Base-by-base conservation (phyloP, 1,284 basidiomycete genomes). In the Lignosus rhinocerotis region DNA sequence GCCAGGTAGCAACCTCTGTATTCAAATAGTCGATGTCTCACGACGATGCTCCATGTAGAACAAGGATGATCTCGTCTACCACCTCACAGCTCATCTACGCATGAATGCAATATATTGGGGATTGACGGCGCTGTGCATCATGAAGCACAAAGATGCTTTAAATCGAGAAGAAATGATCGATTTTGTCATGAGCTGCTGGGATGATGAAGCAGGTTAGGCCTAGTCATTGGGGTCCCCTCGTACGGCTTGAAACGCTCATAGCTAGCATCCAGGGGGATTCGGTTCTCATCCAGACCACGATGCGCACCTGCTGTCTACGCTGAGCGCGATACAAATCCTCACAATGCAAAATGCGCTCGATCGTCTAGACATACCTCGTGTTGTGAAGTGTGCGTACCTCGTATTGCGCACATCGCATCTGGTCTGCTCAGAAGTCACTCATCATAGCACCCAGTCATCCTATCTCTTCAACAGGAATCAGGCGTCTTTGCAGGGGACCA, bases 51-150 rank as follows among this genome's bases (percentile, higher is more conserved):
- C 12, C 25, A 14, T 14, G 10, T 70, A 94, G 93, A 89, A 83
- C 73, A 88, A 89, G 62, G 85, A 94, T 78, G 93, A 94, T 66
- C 80, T 96, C n/a, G 81, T 85, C 0, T 99, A 98, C 76, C 93
- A 98, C 73, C 81, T 96, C 45, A 97, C 96, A 0, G 83, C 94
- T 8, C 96, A 99, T 75, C 82, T 99, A 8, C 92, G 96, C 9
- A 81, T 98, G 75, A 99, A 98, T 72, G 96, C 95, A 9, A 82
- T 98, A 16, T 99, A 98, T 75, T 99, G 96, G 96, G 96, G 94
- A 10, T 78, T 96, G 30, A 93, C 91, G 0, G 94, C 96, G 0
- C 77, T 97, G 3, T 89, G 83, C 50, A 80, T 95, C 32, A 90
- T 99, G 86, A 84, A 82, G 0, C 83, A 82, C 30, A 79, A 85